Percentiles rank a stretch among this genome's conserved stretches.
These are phyloP conservation scores for Aspergillus ruber DNA, from an alignment of 2,329 filamentous ascomycete genomes.

Conservation along the genomic window DNA sequence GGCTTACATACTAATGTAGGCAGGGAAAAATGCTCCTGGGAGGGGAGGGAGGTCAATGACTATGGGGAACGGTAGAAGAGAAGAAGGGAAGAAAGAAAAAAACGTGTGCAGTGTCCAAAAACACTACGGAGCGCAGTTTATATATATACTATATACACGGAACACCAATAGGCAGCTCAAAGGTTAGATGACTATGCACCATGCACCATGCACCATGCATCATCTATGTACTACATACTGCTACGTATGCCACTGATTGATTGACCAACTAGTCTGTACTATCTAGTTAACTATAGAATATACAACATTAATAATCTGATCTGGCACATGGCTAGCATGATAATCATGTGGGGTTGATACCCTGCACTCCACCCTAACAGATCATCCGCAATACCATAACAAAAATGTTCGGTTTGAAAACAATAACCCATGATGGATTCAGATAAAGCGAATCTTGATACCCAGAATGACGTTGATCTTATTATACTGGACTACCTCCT, in stretches of 20 bases:
- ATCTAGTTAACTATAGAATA: not conserved
- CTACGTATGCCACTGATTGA: not conserved
- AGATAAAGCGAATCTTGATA: constrained; percentile 21
- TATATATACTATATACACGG: too few relatives aligned
- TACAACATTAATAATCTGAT: not conserved
- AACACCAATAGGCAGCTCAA: too few relatives aligned
- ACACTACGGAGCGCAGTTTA: not conserved
- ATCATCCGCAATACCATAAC: not conserved
- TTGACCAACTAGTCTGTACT: too few relatives aligned
- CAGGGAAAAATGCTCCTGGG: too few relatives aligned
- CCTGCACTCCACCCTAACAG: not conserved
- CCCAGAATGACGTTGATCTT: constrained; percentile 45
- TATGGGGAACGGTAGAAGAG: too few relatives aligned
- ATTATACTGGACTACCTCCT: constrained; percentile 54
- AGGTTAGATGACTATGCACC: too few relatives aligned
- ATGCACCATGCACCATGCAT: too few relatives aligned
- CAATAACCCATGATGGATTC: constrained; percentile 12
- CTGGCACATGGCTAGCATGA: not conserved
- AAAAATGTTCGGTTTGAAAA: not conserved
- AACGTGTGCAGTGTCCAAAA: too few relatives aligned
- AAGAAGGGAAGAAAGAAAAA: too few relatives aligned
- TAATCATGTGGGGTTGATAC: not conserved
- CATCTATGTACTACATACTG: not conserved
- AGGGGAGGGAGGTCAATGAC: too few relatives aligned
- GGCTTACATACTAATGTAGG: too few relatives aligned